These are phyloP conservation scores for Cetradonia linearis DNA, from an alignment of 495 filamentous ascomycete genomes.

Conservation along the genomic window DNA sequence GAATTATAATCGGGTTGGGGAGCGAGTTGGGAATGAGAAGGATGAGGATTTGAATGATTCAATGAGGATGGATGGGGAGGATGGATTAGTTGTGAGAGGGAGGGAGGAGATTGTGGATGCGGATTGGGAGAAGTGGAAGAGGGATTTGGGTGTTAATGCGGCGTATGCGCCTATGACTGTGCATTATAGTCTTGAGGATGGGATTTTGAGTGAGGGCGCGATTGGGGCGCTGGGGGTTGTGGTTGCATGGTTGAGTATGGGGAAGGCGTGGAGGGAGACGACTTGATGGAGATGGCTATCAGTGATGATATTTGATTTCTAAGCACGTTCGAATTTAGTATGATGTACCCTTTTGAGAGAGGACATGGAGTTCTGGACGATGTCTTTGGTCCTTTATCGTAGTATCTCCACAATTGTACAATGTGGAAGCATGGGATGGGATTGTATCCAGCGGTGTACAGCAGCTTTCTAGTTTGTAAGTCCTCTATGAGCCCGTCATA, in stretches of 20 bases:
- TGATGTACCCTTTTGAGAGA: neutral
- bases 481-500: too few relatives aligned
- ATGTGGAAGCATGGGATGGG: too few relatives aligned
- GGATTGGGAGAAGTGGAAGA: constrained; percentile 16
- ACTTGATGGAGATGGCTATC: constrained; percentile 1
- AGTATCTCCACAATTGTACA: too few relatives aligned
- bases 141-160: constrained; percentile 33
- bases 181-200: constrained; percentile 73
- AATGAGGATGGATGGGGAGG: constrained; percentile 39
- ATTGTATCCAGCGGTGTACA: too few relatives aligned
- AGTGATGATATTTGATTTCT: neutral
- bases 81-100: constrained; percentile 31
- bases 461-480: too few relatives aligned
- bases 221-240: constrained; percentile 58
- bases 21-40: constrained; percentile 35
- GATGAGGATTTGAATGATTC: constrained; percentile 23
- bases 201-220: constrained; percentile 46
- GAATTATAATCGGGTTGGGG: constrained; percentile 59
- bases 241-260: constrained; percentile 56
- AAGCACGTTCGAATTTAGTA: neutral
- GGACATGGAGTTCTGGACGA: neutral
- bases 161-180: constrained; percentile 54
- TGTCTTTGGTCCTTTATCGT: too few relatives aligned
- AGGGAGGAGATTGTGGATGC: constrained; percentile 41
- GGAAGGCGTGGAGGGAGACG: constrained; percentile 49